Conservation (phyloP, 2,329 filamentous ascomycete species). For the Colletotrichum eremochloae region DNA sequence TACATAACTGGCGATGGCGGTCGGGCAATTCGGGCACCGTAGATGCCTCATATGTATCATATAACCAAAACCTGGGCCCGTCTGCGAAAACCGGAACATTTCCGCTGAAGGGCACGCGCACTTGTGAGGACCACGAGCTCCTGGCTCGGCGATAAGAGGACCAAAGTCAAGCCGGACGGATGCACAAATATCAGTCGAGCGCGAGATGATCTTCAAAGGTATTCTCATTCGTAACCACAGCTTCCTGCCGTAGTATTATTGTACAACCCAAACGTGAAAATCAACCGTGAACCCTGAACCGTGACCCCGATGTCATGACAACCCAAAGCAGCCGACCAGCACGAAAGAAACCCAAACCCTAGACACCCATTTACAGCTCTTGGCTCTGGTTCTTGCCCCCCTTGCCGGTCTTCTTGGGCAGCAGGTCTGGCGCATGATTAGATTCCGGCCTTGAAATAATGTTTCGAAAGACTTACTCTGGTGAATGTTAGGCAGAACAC, state of each 20-base stretch:
- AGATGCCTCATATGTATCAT: no score
- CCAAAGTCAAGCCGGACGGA: no score
- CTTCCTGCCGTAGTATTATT: slow-evolving; percentile 73
- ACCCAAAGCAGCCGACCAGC: slow-evolving; percentile 75
- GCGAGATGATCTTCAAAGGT: slow-evolving; percentile 58
- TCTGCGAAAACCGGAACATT: no score
- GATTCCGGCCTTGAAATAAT: slow-evolving; percentile 41
- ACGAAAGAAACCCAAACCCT: slow-evolving; percentile 68
- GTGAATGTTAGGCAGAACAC: slow-evolving; percentile 97
- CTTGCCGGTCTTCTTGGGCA: slow-evolving; percentile 99
- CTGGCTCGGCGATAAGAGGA: no score
- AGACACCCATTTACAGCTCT: slow-evolving; percentile 80
- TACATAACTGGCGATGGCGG: no score
- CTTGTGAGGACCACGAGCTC: no score
- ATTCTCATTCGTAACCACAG: slow-evolving; percentile 75
- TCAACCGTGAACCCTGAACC: slow-evolving; percentile 79
- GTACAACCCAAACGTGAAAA: slow-evolving; percentile 76
- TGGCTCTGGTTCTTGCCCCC: slow-evolving; percentile 91
- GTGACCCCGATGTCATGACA: slow-evolving; percentile 87
- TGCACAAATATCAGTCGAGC: no score
- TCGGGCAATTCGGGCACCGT: no score
- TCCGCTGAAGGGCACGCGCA: no score
- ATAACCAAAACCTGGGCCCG: no score
- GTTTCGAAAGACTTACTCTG: slow-evolving; percentile 77
- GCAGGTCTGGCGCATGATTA: slow-evolving; percentile 78